These are phyloP conservation scores for Aureobasidium melanogenum DNA, from an alignment of 2,329 filamentous ascomycete genomes.

Conservation along the genomic window DNA sequence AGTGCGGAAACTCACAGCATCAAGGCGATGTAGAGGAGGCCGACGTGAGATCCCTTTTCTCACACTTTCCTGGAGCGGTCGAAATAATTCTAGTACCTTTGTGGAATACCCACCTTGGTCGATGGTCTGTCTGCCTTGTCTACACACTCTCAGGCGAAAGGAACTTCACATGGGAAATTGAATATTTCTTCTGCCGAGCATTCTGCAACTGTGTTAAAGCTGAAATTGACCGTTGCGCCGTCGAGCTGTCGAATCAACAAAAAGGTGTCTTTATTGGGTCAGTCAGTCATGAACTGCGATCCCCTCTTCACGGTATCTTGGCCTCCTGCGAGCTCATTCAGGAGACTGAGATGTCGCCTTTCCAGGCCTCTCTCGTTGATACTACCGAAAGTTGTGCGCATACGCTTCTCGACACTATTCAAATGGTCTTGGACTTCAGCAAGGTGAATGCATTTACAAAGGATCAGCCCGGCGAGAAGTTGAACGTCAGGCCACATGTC, in stretches of 20 bases:
- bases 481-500: conserved; percentile 3
- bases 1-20: background rate
- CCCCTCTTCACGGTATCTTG: conserved; percentile 34
- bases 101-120: conserved; percentile 36
- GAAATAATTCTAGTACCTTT: conserved; percentile 43
- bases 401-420: conserved; percentile 38
- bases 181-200: conserved; percentile 28
- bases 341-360: conserved; percentile 29
- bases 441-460: conserved; percentile 29
- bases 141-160: conserved; percentile 36
- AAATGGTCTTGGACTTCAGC: conserved; percentile 29
- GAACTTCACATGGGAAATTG: conserved; percentile 28
- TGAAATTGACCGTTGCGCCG: conserved; percentile 28
- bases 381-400: conserved; percentile 38
- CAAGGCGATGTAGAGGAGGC: background rate
- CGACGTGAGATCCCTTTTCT: conserved; percentile 17
- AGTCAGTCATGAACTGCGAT: conserved; percentile 41
- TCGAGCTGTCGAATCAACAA: conserved; percentile 32
- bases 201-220: conserved; percentile 32
- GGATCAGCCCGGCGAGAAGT: background rate
- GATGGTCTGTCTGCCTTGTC: conserved; percentile 24
- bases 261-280: conserved; percentile 41
- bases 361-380: conserved; percentile 32
- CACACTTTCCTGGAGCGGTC: conserved; percentile 35
- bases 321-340: conserved; percentile 39